Base-by-base conservation (phyloP, 2,329 filamentous ascomycete genomes). In the Fusarium equiseti region DNA sequence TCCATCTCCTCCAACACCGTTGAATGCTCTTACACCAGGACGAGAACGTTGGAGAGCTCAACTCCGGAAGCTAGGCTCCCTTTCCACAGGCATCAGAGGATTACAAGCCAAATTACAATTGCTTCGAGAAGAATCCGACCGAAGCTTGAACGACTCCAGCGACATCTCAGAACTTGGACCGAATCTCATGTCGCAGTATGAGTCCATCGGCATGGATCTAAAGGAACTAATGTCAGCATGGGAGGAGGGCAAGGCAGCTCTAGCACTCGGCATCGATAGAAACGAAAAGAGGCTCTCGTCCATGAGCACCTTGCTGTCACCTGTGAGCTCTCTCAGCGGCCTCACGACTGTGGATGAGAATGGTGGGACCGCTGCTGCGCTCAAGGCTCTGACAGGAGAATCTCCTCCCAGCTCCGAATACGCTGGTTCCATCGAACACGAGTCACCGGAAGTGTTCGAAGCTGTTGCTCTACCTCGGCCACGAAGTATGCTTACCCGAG, bases 91-190 rank as follows among this genome's bases (percentile, higher is more conserved):
- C 18, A 97, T 98, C 66, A 91, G 95, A 29, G 93, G 93, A 13
- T 86, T 99, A 51, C 95, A 98, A 80, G 96, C 96, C 38, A 99
- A 98, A 80, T 90, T 99, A 83, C 94, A 97, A 65, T 86, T 99
- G 10, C 83, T 98, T 58, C 90, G 94, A 52, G 96, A 99, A 79
- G 94, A 98, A 79, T 97, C 94, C 0, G 93, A 93, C 76, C 89
- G 89, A 65, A 90, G 90, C 45, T 81, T 97, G 29, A 92, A 97
- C 75, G 90, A 91, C 73, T 90, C 92, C 40, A 85, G 86, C 63
- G 89, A 91, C 73, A 89, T 93, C 20, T 89, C 89, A 6, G 92
- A 97, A 71, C 87, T 97, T 18, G 93, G 92, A 1, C 88, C 91
- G 1, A 90, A 90, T 68, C 86, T 98, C 42, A 91, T 97, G 86